Evolutionary conservation across 768 basidiomycete genomes (phyloP).

Genomic region (Collybia sp.): DNA sequence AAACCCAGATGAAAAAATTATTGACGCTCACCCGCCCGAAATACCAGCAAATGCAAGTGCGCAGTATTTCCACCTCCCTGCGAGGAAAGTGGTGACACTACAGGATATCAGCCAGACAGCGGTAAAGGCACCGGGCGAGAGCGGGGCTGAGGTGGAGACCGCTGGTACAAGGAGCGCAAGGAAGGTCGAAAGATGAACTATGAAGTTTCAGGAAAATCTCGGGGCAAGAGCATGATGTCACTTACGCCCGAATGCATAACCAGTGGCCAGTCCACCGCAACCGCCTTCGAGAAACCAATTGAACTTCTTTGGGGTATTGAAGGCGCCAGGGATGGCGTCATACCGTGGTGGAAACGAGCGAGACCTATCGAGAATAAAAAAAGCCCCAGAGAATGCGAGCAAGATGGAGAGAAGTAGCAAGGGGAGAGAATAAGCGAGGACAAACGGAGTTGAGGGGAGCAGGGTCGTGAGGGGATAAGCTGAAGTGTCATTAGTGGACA

Average conservation of each 20-base stretch:
- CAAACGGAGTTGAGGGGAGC: no score
- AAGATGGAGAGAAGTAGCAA: slow-evolving; percentile 54
- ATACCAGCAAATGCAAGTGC: slow-evolving; percentile 45
- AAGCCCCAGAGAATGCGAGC: slow-evolving; percentile 64
- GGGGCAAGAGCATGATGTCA: slow-evolving; percentile 6
- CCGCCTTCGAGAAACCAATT: slow-evolving; percentile 52
- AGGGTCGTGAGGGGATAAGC: no score
- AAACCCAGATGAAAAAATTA: background rate
- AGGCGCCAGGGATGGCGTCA: slow-evolving; percentile 27
- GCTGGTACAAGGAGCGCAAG: slow-evolving; percentile 53
- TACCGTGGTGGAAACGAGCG: slow-evolving; percentile 49
- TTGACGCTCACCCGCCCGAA: slow-evolving; percentile 50
- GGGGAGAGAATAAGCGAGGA: slow-evolving; percentile 42
- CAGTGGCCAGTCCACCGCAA: slow-evolving; percentile 53
- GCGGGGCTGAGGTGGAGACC: slow-evolving; percentile 35
- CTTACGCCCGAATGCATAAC: slow-evolving; percentile 59
- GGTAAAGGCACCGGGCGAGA: slow-evolving; percentile 48
- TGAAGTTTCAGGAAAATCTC: slow-evolving; percentile 3
- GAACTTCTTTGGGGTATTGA: slow-evolving; percentile 24
- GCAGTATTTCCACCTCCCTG: slow-evolving; percentile 49
- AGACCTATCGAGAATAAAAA: slow-evolving; percentile 67
- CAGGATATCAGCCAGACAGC: slow-evolving; percentile 56
- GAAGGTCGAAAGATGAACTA: slow-evolving; percentile 59
- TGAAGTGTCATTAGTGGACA: no score
- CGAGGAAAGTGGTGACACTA: slow-evolving; percentile 40